Evolutionary conservation across 345 rosid species (phyloP).

Genomic region (Crucihimalaya himalaica): DNA sequence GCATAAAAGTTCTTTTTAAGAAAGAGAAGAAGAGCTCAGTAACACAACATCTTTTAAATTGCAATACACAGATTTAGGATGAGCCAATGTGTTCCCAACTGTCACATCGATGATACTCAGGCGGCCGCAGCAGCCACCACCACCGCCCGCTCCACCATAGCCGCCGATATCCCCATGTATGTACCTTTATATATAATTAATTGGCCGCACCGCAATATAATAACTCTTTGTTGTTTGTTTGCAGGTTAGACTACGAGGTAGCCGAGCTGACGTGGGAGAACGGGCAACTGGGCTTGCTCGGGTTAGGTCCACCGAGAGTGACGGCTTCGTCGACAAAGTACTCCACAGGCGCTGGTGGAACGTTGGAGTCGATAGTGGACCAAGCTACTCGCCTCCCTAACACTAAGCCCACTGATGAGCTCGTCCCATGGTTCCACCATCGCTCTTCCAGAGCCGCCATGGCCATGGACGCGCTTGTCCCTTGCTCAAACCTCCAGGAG

Average conservation of each 20-base stretch:
- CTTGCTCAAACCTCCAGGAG: conserved; percentile 48
- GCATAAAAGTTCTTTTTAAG: conserved; percentile 13
- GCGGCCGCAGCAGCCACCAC: conserved; percentile 3
- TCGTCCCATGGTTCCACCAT: conserved; percentile 59
- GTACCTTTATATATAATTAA: neutral
- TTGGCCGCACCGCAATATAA: no score
- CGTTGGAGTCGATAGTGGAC: conserved; percentile 89
- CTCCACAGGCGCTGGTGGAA: conserved; percentile 62
- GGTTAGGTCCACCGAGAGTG: conserved; percentile 62
- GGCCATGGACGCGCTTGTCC: conserved; percentile 84
- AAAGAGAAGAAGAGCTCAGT: conserved; percentile 25
- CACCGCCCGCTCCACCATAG: conserved; percentile 45
- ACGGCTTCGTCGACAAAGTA: conserved; percentile 44
- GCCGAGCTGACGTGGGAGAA: conserved; percentile 98
- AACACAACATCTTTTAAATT: neutral
- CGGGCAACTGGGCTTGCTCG: conserved; percentile 83
- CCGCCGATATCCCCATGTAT: conserved; percentile 59
- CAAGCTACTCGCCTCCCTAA: conserved; percentile 63
- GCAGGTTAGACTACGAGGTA: conserved; percentile 76
- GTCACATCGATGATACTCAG: conserved; percentile 60
- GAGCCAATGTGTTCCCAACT: conserved; percentile 92
- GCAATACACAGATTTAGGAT: conserved; percentile 29
- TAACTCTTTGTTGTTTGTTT: neutral
- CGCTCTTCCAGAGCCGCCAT: conserved; percentile 33
- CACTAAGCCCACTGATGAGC: conserved; percentile 41